Base-by-base conservation (phyloP, 2,329 filamentous ascomycete species). In the Alternaria tenuissima region DNA sequence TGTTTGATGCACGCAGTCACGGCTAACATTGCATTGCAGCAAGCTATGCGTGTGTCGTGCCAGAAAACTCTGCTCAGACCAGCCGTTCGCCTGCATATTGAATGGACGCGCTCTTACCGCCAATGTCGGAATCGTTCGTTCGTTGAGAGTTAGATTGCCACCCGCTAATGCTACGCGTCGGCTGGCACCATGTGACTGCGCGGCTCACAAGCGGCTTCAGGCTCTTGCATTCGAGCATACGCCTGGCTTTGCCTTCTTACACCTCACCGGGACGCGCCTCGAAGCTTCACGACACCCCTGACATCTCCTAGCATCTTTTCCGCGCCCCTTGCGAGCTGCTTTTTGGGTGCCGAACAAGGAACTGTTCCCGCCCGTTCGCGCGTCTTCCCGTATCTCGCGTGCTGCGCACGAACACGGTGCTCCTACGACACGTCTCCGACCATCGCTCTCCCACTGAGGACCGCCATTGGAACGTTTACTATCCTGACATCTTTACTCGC, bases 81-180 rank as follows among this genome's bases (percentile, higher is more conserved):
- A 61, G 57, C 56, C 53, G 61, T 57, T 66, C 58, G 57, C 61
- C 46, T 68, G 62, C 66, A 65, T 59, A 42, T 49, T 32, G 59
- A 28, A 32, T 52, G 46, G 38, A 54, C 20, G 61, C 57, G 61
- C 61, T 53, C 47, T 61, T 61, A 38, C 55, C 49, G 51, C 52
- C 42, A 57, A 48, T 47, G 52, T 54, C 42, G 48, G 39, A 30
- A 56, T 48, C 52, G 57, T 48, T 47, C 32, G 61, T 57, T 54
- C 57, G 59, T 62, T 64, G 64, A 59, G 62, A 55, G 26, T n/a
- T 42, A 28, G 30, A 47, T 64, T 54, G 63, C 63, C 65, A 62
- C 65, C 61, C 65, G 57, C 65, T 69, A 59, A 62, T 66, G 61
- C 60, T 55, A 63, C 64, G 68, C 67, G 63, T 64, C 57, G 57